phyloP scores from a whole-genome alignment of 805 yeast species.

The Starmerella potacharoeniae region DNA sequence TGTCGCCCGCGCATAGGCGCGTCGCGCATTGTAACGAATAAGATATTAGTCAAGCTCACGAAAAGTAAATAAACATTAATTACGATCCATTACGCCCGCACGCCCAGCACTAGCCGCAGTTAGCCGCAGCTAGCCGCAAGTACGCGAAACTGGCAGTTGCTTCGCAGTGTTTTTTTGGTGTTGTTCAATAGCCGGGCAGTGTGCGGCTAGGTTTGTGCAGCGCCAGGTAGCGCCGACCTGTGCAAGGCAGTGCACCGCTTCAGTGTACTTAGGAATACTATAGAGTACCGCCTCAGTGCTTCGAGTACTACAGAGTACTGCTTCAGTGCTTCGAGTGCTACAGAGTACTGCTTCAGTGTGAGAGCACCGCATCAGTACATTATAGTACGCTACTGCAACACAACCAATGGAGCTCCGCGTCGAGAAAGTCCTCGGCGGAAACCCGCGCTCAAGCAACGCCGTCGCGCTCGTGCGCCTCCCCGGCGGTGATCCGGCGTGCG shows the following conservation, averaged over 20 bases:
- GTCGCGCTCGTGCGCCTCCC: neutral
- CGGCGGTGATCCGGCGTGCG: neutral
- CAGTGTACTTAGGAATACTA: too few species aligned
- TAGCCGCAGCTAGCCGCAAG: neutral
- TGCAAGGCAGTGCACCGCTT: too few species aligned
- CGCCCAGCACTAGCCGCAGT: neutral
- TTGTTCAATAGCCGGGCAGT: neutral
- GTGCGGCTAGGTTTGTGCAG: neutral
- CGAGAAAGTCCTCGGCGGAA: neutral
- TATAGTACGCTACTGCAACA: too few species aligned
- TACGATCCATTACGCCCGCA: too few species aligned
- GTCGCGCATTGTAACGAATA: neutral
- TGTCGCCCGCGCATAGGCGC: conserved; percentile 1
- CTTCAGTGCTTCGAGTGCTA: too few species aligned
- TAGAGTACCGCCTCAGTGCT: too few species aligned
- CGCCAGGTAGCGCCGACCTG: neutral
- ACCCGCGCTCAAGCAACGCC: neutral
- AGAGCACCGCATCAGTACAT: too few species aligned
- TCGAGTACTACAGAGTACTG: too few species aligned
- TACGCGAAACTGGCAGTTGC: too few species aligned
- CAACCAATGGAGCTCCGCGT: conserved; percentile 11
- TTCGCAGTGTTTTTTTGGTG: neutral
- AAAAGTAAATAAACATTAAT: neutral
- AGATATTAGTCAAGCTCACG: neutral
- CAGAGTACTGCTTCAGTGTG: too few species aligned